Evolutionary conservation across 164 flowering plant species (phyloP), one percentile per base, ranked within the genome.

Genomic region (Nymphaea colorata): DNA sequence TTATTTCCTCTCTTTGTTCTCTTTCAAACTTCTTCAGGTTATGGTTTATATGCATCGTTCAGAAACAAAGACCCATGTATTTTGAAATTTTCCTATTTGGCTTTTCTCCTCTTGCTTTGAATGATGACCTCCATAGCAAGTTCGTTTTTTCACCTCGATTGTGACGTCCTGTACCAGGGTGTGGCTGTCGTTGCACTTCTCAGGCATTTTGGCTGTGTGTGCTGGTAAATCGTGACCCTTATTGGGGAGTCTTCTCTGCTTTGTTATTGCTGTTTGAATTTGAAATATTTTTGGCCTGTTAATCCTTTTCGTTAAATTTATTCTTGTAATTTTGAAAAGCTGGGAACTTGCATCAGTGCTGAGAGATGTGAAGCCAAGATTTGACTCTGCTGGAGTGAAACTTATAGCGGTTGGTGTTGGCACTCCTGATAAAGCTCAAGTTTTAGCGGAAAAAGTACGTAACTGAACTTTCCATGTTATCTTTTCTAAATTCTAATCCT

Each of bases 391-490:
- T 71, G 97, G 96, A 65, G 96, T 88, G 44, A 91, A 91, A 76
- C 76, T 94, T 67, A 81, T 91, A 71, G 98, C 95, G 18, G 85
- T 91, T 71, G 97, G 98, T 72, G 88, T 94, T 70, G 97, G 98
- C 25, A 76, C 85, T 71, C 90, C 97, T 59, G 68, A 86, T 68
- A 94, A 89, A 82, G 98, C 97, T 61, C 93, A 80, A 3, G 78
- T 93, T 5, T 86, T 93, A 59, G 93, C 91, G 3, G 86, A 88
- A 61, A 70, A 87, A 85, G 97, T 91, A 84, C 2, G 59, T 16
- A 10, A 55, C 16, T 55, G 10, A 55, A 55, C 59, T 55, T 55
- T 55, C 16, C 12, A 55, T 55, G 10, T 55, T 16, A 55, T 25
- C 36, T 25, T 25, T 25, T 25, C 36, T 25, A 25, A 25, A 25